Evolutionary conservation across 2,329 filamentous ascomycete species (phyloP).

Genomic region (Sclerotinia glacialis): DNA sequence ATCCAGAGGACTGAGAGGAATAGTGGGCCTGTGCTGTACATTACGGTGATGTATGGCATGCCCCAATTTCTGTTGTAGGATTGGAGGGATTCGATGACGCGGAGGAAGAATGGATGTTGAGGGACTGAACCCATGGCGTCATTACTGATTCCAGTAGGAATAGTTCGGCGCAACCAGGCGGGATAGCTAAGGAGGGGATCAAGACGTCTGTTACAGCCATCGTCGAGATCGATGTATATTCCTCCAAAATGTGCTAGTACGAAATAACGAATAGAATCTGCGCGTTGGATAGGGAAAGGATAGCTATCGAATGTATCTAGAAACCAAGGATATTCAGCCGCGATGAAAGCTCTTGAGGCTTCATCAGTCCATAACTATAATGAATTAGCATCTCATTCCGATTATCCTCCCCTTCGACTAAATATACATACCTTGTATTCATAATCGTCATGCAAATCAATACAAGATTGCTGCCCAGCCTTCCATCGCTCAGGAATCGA

Average conservation of each 20-base stretch:
- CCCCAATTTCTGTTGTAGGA: constrained; percentile 66
- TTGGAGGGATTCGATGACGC: constrained; percentile 65
- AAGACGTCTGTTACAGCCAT: constrained; percentile 39
- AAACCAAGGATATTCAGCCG: constrained; percentile 73
- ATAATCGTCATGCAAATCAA: constrained; percentile 67
- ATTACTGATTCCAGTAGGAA: constrained; percentile 76
- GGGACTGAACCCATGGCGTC: constrained; percentile 74
- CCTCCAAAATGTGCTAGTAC: constrained; percentile 74
- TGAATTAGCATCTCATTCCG: constrained; percentile 13
- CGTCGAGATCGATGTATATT: constrained; percentile 76
- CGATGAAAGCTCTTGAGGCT: constrained; percentile 67
- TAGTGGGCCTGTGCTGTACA: constrained; percentile 74
- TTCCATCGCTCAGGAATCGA: constrained; percentile 65
- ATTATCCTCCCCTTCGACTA: neutral
- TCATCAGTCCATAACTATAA: constrained; percentile 72
- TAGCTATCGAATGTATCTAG: constrained; percentile 72
- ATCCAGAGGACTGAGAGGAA: constrained; percentile 76
- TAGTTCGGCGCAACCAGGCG: constrained; percentile 67
- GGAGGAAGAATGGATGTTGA: constrained; percentile 71
- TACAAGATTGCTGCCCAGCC: constrained; percentile 64
- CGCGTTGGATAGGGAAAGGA: constrained; percentile 71
- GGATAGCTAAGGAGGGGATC: constrained; percentile 67
- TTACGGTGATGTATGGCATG: constrained; percentile 68
- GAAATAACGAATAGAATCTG: constrained; percentile 78
- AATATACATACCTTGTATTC: constrained; percentile 61